A percentile compares a stretch with the other conserved stretches of the same genome.
phyloP scores from a whole-genome alignment of 139 green algal species.

The Medakamo hakoo region DNA sequence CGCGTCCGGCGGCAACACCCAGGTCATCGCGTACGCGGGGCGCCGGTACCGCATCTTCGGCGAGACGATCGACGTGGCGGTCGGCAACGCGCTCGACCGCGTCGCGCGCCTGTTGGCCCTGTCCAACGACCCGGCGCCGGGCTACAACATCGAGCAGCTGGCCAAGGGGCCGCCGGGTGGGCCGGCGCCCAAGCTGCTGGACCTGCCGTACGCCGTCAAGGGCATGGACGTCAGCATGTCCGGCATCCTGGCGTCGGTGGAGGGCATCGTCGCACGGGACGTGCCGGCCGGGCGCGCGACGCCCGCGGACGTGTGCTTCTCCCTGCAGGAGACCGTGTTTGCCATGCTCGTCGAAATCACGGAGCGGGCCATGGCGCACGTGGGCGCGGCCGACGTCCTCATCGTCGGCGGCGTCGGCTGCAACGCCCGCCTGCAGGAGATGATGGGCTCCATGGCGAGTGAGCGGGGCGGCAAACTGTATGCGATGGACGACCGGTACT shows the following conservation, averaged over 20 bases:
- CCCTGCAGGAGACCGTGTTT: constrained; percentile 81
- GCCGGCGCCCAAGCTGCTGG: constrained; percentile 25
- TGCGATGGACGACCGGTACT: constrained; percentile 54
- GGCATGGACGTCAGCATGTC: constrained; percentile 91
- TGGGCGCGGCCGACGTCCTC: constrained; percentile 52
- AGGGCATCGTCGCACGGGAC: constrained; percentile 19
- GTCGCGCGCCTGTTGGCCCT: constrained; percentile 60
- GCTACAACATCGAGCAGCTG: constrained; percentile 91
- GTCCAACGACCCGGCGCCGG: constrained; percentile 58
- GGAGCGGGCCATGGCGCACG: constrained; percentile 81
- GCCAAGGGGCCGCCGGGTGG: too few relatives aligned
- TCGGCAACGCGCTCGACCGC: constrained; percentile 81
- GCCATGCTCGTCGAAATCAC: constrained; percentile 91
- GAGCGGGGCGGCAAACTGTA: constrained; percentile 52
- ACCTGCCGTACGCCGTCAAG: constrained; percentile 83
- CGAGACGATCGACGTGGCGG: constrained; percentile 87
- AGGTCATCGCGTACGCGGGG: constrained; percentile 80
- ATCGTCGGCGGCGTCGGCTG: constrained; percentile 86
- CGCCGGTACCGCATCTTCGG: constrained; percentile 80
- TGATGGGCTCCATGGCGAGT: constrained; percentile 48
- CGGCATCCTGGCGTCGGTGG: constrained; percentile 57
- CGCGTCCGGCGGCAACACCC: constrained; percentile 79
- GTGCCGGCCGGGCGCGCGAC: constrained; percentile 37
- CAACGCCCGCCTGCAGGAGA: constrained; percentile 73
- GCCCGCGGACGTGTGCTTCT: constrained; percentile 71